A percentile compares a stretch with the other conserved stretches of the same genome.
Evolutionary conservation across 2,329 filamentous ascomycete species (phyloP).

Genomic region (Seiridium cupressi): DNA sequence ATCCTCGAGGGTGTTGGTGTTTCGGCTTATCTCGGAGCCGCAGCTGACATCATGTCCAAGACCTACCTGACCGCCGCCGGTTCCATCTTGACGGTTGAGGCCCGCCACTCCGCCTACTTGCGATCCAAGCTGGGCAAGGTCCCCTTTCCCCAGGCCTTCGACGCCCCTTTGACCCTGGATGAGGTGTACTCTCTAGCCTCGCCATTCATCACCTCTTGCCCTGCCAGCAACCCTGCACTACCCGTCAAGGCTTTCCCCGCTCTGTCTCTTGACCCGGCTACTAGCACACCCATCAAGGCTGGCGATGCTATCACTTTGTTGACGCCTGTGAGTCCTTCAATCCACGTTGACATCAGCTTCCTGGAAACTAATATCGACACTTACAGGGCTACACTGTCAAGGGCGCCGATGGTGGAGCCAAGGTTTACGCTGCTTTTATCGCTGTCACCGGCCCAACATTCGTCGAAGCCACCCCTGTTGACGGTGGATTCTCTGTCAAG

Average conservation of each 20-base stretch:
- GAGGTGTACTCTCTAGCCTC: slow-evolving; percentile 64
- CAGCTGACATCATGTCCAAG: slow-evolving; percentile 54
- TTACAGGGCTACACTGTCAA: slow-evolving; percentile 17
- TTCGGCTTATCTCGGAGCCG: slow-evolving; percentile 61
- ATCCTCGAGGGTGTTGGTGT: slow-evolving; percentile 59
- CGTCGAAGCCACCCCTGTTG: slow-evolving; percentile 19
- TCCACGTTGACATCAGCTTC: no score
- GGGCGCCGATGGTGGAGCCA: slow-evolving; percentile 14
- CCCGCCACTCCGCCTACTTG: slow-evolving; percentile 63
- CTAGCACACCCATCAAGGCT: slow-evolving; percentile 13
- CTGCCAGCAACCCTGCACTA: slow-evolving; percentile 49
- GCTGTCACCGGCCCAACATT: slow-evolving; percentile 34
- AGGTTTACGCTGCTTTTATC: slow-evolving; percentile 34
- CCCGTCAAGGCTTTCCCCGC: slow-evolving; percentile 61
- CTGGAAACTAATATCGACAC: no score
- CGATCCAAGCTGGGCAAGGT: slow-evolving; percentile 45
- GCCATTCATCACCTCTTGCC: slow-evolving; percentile 59
- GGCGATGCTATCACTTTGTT: slow-evolving; percentile 21
- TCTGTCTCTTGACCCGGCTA: slow-evolving; percentile 31
- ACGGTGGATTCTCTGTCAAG: slow-evolving; percentile 20
- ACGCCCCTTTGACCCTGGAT: slow-evolving; percentile 56
- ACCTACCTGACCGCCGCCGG: slow-evolving; percentile 60
- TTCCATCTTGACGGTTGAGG: slow-evolving; percentile 63
- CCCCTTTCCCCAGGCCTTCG: slow-evolving; percentile 60
- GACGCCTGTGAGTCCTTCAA: slow-evolving; percentile 10